Percentiles rank a stretch among this genome's conserved stretches.
These are phyloP conservation scores for Eremothecium cymbalariae DNA, from an alignment of 1,139 yeast species.

Conservation along the genomic window DNA sequence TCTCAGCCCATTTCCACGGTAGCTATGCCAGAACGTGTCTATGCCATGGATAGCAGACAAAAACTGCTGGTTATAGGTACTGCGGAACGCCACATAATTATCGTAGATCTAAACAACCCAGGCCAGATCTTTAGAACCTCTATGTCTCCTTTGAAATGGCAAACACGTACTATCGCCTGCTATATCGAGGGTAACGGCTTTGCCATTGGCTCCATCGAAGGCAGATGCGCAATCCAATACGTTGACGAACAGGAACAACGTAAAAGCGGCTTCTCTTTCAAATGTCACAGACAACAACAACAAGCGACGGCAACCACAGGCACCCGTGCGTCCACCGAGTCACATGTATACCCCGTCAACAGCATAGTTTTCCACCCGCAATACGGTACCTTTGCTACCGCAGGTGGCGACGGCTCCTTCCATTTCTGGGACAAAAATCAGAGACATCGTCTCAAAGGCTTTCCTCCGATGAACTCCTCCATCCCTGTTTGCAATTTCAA, in stretches of 20 bases:
- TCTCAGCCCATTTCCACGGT: constrained; percentile 79
- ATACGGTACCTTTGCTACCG: constrained; percentile 86
- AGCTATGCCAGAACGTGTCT: constrained; percentile 82
- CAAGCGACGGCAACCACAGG: constrained; percentile 28
- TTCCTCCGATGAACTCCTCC: constrained; percentile 63
- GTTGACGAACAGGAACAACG: constrained; percentile 75
- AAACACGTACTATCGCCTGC: constrained; percentile 75
- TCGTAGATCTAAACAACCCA: constrained; percentile 77
- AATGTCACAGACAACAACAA: constrained; percentile 70
- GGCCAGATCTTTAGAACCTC: constrained; percentile 68
- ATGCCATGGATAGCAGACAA: constrained; percentile 77
- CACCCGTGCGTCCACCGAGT: constrained; percentile 33
- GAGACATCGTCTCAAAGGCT: constrained; percentile 76
- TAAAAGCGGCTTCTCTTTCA: constrained; percentile 74
- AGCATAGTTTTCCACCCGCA: constrained; percentile 80
- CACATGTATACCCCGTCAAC: constrained; percentile 69
- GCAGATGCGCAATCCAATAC: constrained; percentile 94
- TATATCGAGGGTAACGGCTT: constrained; percentile 86
- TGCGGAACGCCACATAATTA: constrained; percentile 77
- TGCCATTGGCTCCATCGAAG: constrained; percentile 91
- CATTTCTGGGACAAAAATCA: constrained; percentile 97
- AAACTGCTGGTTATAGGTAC: constrained; percentile 84
- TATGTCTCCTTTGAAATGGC: constrained; percentile 84
- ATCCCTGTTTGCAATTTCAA: constrained; percentile 77
- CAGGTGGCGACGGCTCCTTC: constrained; percentile 91